phyloP scores from a whole-genome alignment of 78 protist species.

The Planoprotostelium fungivorum region DNA sequence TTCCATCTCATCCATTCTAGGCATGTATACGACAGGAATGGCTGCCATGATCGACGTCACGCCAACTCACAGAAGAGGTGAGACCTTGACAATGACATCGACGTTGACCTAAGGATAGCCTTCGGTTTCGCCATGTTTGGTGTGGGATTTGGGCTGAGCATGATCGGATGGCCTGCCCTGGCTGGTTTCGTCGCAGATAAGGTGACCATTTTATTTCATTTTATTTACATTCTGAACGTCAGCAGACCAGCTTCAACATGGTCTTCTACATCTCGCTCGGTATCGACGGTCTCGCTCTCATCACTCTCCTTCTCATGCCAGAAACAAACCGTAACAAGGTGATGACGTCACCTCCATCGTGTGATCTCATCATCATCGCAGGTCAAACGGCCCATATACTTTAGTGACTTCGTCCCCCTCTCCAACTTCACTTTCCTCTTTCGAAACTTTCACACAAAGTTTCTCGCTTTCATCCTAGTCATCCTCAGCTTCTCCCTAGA shows the following conservation, averaged over 20 bases:
- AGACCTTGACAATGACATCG: too few relatives aligned
- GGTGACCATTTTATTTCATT: not conserved
- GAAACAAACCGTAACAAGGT: not conserved
- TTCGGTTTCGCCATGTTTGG: not conserved
- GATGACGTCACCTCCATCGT: not conserved
- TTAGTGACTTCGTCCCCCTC: not conserved
- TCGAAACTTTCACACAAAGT: not conserved
- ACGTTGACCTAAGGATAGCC: not conserved
- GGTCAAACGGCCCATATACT: not conserved
- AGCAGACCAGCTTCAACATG: not conserved
- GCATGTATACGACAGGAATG: not conserved
- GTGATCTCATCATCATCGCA: not conserved
- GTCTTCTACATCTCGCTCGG: not conserved
- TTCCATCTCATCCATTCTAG: not conserved
- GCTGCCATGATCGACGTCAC: not conserved
- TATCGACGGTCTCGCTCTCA: not conserved
- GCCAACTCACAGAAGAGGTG: not conserved
- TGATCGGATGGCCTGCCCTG: not conserved
- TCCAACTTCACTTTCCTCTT: not conserved
- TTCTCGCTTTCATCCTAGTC: not conserved
- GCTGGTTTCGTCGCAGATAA: not conserved
- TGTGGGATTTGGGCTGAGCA: not conserved
- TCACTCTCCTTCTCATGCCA: not conserved
- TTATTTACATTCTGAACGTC: not conserved
- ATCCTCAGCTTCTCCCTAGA: not conserved